Evolutionary conservation across 768 basidiomycete species (phyloP), one percentile per base, ranked within the genome.

Genomic region (Suillus luteus): DNA sequence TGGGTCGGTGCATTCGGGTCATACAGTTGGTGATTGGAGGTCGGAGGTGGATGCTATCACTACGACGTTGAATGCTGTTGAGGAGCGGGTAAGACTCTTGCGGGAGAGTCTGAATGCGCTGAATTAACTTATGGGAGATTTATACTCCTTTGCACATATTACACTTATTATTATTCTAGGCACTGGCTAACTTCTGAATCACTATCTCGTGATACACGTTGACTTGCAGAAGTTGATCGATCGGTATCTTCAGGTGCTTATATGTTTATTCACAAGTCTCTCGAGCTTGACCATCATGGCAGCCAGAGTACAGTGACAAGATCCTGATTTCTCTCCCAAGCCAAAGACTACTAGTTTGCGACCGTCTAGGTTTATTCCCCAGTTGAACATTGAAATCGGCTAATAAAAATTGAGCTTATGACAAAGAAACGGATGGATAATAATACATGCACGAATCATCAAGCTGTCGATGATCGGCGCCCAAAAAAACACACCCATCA

Each of bases 51-150:
- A 66, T 22, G 78, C 81, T 52, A 70, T 92, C 22, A 77, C 77
- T 35, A 73, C 73, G 64, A 79, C 81, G 63, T 76, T 93, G 72
- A 86, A 89, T 66, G 65, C 68, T 62, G 72, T 90, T 54, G 89
- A 91, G 74, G 81, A 83, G 65, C 79, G 87, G 63, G 78, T 88
- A 27, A 76, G 72, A 55, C 62, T 66, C n/a, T 77, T 90, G 41
- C 78, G 81, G 62, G 79, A 81, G 58, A 80, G 74, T 60, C 59
- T 86, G 57, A 67, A 71, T 11, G 75, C 75, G 24, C 44, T 80
- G 59, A 72, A 72, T 64, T 78, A 66, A 65, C 48, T 63, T 51
- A 52, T 61, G 19, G 51, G 55, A 52, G 55, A 31, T 48, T 0
- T 35, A n/a, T 5, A 14, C 24, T 48, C 22, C 10, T 49, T 12